Conservation (phyloP, 257 asterid species). For the Solanum chiquidenum region DNA sequence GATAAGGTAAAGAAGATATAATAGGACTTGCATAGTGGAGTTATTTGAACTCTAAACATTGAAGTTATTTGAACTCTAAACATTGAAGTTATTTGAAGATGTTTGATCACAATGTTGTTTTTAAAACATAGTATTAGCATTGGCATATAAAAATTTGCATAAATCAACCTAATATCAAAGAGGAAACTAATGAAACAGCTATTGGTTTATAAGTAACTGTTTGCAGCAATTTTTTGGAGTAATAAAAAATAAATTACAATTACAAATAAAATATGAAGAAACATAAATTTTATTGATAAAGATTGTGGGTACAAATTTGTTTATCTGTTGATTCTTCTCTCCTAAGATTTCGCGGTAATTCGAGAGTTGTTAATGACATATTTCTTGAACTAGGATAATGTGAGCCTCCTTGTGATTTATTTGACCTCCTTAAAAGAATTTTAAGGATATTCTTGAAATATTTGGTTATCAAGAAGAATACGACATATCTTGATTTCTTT, state of each 20-base stretch:
- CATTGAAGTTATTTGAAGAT: neutral
- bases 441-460: neutral
- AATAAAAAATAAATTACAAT: too few relatives aligned
- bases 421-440: neutral
- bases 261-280: too few relatives aligned
- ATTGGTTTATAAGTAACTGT: neutral
- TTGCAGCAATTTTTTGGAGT: neutral
- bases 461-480: neutral
- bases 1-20: neutral
- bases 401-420: neutral
- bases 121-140: neutral
- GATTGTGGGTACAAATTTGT: neutral
- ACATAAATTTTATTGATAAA: neutral
- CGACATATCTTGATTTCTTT: neutral
- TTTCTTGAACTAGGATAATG: neutral
- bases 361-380: accelerated
- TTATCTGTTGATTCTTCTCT: neutral
- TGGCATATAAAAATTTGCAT: neutral
- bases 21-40: neutral
- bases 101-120: neutral
- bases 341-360: accelerated
- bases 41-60: neutral
- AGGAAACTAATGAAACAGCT: neutral
- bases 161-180: neutral
- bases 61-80: neutral